phyloP scores from a whole-genome alignment of 1,139 yeast genomes.

The Hanseniaspora uvarum region DNA sequence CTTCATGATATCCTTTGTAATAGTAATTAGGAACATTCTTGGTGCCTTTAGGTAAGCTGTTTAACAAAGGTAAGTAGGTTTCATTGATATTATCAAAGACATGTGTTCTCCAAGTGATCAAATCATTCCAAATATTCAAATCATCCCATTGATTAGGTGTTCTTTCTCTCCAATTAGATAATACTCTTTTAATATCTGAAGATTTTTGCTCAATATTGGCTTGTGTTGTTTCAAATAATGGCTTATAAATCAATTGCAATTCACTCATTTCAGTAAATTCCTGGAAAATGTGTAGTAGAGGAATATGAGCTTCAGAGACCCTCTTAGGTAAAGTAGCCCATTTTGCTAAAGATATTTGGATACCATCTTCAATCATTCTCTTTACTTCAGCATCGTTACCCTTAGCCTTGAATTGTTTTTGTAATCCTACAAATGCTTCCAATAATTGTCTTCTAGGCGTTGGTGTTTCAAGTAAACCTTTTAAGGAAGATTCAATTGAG shows the following conservation, averaged over 20 bases:
- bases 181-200: conserved; percentile 83
- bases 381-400: conserved; percentile 74
- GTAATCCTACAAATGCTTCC: conserved; percentile 85
- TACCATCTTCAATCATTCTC: conserved; percentile 87
- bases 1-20: conserved; percentile 94
- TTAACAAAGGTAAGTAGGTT: conserved; percentile 86
- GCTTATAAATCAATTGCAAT: conserved; percentile 87
- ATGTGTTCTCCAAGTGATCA: conserved; percentile 97
- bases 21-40: conserved; percentile 80
- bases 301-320: conserved; percentile 76
- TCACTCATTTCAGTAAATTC: conserved; percentile 97
- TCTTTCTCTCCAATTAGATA: conserved; percentile 97
- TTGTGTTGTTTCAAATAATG: conserved; percentile 80
- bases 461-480: conserved; percentile 96
- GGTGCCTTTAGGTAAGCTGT: conserved; percentile 68
- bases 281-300: conserved; percentile 86
- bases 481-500: conserved; percentile 85
- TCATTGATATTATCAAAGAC: conserved; percentile 95
- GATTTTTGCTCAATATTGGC: conserved; percentile 86
- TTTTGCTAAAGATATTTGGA: conserved; percentile 79
- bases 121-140: conserved; percentile 92
- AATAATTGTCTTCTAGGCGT: conserved; percentile 94
- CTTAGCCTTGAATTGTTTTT: conserved; percentile 85
- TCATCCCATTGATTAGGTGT: conserved; percentile 96
- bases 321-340: conserved; percentile 85